phyloP scores from a whole-genome alignment of 2,329 filamentous ascomycete genomes.

The Furcasterigmium sp. region DNA sequence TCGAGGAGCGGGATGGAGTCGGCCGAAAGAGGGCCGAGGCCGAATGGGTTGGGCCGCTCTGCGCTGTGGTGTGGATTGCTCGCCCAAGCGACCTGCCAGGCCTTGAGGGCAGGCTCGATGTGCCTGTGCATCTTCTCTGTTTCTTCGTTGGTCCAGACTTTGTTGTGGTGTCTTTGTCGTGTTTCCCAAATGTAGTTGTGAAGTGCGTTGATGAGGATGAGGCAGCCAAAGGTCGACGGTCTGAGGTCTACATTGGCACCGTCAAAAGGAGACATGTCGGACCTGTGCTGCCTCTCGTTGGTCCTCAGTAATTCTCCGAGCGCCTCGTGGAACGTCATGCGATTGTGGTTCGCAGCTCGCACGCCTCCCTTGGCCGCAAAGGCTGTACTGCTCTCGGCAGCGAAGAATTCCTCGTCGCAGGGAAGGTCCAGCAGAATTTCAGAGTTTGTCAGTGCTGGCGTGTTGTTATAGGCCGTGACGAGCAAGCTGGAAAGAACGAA shows the following conservation, averaged over 20 bases:
- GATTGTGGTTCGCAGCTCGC: slow-evolving; percentile 62
- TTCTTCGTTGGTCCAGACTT: slow-evolving; percentile 85
- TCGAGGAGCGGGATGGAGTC: slow-evolving; percentile 90
- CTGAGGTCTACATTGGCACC: slow-evolving; percentile 41
- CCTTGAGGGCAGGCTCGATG: slow-evolving; percentile 87
- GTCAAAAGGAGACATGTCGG: not conserved
- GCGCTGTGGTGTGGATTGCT: slow-evolving; percentile 80
- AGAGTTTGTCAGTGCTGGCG: slow-evolving; percentile 86
- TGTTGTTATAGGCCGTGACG: slow-evolving; percentile 89
- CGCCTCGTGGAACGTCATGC: slow-evolving; percentile 75
- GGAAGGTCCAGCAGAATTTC: slow-evolving; percentile 86
- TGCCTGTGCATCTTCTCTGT: slow-evolving; percentile 95
- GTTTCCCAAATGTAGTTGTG: slow-evolving; percentile 99
- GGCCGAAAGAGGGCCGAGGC: slow-evolving; percentile 74
- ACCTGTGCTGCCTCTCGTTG: slow-evolving; percentile 57
- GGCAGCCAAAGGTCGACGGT: slow-evolving; percentile 87
- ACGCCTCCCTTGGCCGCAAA: slow-evolving; percentile 76
- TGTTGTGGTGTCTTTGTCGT: slow-evolving; percentile 79
- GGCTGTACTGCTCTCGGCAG: slow-evolving; percentile 73
- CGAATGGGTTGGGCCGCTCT: slow-evolving; percentile 79
- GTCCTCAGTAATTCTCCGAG: slow-evolving; percentile 76
- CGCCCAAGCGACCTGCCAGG: slow-evolving; percentile 91
- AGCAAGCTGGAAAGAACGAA: slow-evolving; percentile 89
- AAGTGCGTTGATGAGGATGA: slow-evolving; percentile 86
- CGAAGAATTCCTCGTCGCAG: slow-evolving; percentile 88